phyloP scores from a whole-genome alignment of 169 alveolate species.

The Pseudocohnilembus persalinus region DNA sequence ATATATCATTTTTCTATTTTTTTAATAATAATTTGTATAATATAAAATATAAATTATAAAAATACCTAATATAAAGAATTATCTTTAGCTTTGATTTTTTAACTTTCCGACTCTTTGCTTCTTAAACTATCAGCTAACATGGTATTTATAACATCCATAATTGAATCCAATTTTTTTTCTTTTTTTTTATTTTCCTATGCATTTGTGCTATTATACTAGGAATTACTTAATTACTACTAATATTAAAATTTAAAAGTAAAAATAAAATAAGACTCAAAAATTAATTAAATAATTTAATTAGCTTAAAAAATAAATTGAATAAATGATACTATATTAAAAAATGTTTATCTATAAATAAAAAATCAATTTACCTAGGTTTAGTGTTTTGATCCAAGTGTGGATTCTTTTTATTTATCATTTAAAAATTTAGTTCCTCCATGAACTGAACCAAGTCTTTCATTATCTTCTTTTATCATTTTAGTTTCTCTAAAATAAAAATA shows the following conservation, averaged over 20 bases:
- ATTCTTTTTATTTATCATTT: neutral
- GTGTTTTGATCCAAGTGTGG: neutral
- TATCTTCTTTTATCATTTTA: slow-evolving; percentile 25
- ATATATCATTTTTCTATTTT: no score
- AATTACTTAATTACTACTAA: neutral
- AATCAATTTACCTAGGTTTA: neutral
- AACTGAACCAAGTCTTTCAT: slow-evolving; percentile 18
- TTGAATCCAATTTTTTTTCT: slow-evolving; percentile 2
- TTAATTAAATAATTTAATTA: no score
- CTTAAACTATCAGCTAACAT: slow-evolving; percentile 22
- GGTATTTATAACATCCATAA: slow-evolving; percentile 37
- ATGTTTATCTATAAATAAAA: no score
- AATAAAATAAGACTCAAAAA: no score
- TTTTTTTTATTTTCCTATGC: slow-evolving; percentile 1
- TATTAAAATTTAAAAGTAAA: no score
- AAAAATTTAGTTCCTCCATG: slow-evolving; percentile 16
- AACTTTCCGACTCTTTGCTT: neutral
- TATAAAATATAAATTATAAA: no score
- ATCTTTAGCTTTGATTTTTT: slow-evolving; percentile 28
- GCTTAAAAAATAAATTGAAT: no score
- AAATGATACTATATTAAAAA: no score
- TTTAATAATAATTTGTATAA: no score
- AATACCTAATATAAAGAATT: slow-evolving; percentile 1
- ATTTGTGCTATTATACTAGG: neutral
- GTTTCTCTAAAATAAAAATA: slow-evolving; percentile 9